These are phyloP conservation scores for Salvia rosmarinus DNA, from an alignment of 257 asterid genomes.

Conservation along the genomic window DNA sequence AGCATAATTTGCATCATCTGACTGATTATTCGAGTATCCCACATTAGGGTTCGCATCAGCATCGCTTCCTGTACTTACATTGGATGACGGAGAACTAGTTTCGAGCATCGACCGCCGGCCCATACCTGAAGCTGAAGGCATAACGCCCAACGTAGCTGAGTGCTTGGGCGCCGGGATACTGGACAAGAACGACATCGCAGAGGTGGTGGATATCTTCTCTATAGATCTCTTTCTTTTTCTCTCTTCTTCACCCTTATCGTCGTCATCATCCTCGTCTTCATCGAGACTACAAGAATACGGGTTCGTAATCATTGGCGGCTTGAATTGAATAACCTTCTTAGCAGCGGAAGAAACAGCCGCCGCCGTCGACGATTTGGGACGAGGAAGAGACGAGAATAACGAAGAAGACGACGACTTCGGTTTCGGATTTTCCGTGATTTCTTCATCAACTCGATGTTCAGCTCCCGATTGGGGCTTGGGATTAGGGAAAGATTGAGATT, in stretches of 20 bases:
- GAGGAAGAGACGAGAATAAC: slow-evolving; percentile 59
- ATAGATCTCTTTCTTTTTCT: slow-evolving; percentile 47
- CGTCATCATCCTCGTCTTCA: slow-evolving; percentile 58
- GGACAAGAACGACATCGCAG: slow-evolving; percentile 56
- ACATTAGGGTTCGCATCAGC: slow-evolving; percentile 33
- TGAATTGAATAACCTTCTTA: slow-evolving; percentile 73
- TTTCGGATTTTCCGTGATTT: slow-evolving; percentile 27
- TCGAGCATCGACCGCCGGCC: slow-evolving; percentile 74
- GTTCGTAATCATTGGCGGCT: slow-evolving; percentile 60
- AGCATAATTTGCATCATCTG: slow-evolving; percentile 40
- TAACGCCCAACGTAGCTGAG: slow-evolving; percentile 64
- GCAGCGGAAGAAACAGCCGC: slow-evolving; percentile 40
- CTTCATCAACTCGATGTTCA: slow-evolving; percentile 24
- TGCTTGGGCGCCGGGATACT: slow-evolving; percentile 83
- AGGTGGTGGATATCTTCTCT: slow-evolving; percentile 43
- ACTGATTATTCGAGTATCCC: slow-evolving; percentile 36
- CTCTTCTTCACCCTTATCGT: slow-evolving; percentile 59
- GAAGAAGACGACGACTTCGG: slow-evolving; percentile 45
- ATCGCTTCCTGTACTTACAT: slow-evolving; percentile 34
- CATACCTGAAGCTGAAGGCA: slow-evolving; percentile 61
- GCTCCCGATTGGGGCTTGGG: slow-evolving; percentile 36
- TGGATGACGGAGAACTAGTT: slow-evolving; percentile 48
- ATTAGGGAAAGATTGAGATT: slow-evolving; percentile 43
- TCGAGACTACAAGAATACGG: slow-evolving; percentile 33
- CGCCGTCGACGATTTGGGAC: slow-evolving; percentile 52